phyloP scores from a whole-genome alignment of 2,329 filamentous ascomycete species.

The Sordariomycetes sp. region DNA sequence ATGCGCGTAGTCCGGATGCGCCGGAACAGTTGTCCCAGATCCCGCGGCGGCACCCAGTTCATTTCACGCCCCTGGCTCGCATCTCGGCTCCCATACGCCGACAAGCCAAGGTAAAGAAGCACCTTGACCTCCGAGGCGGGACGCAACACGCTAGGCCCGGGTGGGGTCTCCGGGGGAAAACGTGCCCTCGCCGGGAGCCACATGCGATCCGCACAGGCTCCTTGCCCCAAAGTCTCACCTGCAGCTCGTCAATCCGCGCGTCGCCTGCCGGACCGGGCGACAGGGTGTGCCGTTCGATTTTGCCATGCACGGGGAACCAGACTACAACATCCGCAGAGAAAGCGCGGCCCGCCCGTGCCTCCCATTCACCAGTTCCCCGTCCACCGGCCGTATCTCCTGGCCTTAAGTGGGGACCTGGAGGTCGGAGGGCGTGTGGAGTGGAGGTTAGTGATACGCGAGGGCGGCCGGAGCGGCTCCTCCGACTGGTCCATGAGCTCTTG shows the following conservation, averaged over 20 bases:
- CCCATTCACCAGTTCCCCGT: too few species aligned
- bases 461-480: too few species aligned
- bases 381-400: too few species aligned
- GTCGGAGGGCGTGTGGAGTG: too few species aligned
- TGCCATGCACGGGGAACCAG: too few species aligned
- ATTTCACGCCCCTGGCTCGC: neutral
- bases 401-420: too few species aligned
- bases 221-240: neutral
- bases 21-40: neutral
- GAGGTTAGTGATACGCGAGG: too few species aligned
- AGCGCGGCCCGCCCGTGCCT: too few species aligned
- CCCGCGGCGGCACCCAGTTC: neutral
- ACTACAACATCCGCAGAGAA: too few species aligned
- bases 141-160: neutral
- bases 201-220: neutral
- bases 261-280: neutral
- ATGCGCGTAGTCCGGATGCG: neutral
- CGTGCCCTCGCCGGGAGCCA: neutral
- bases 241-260: neutral
- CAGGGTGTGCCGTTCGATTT: neutral
- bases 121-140: neutral
- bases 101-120: neutral
- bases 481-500: too few species aligned
- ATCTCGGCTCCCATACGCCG: neutral
- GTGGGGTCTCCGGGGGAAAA: neutral